Evolutionary conservation across 371 early-diverging fungal genomes (phyloP).

Genomic region (Apophysomyces trapeziformis): DNA sequence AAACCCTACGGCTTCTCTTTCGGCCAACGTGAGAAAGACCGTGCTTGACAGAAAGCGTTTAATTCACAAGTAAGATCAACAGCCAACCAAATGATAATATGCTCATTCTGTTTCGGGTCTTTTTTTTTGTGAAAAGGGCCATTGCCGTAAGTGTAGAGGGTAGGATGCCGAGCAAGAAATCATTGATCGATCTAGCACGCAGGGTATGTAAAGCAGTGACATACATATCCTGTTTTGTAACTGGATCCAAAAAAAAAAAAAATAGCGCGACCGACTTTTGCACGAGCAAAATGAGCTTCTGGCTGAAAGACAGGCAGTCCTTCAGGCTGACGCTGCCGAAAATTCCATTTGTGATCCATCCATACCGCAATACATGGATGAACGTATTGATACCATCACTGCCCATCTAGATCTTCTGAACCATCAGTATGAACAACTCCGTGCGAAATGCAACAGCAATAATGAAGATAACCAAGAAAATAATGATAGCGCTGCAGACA

Average conservation of each 20-base stretch:
- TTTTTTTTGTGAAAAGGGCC: conserved; percentile 15
- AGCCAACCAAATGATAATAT: neutral
- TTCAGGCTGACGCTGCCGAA: conserved; percentile 55
- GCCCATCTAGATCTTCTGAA: conserved; percentile 29
- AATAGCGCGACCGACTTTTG: conserved; percentile 54
- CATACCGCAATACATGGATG: conserved; percentile 74
- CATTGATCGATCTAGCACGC: conserved; percentile 15
- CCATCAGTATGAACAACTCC: conserved; percentile 20
- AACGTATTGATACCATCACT: conserved; percentile 64
- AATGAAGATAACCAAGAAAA: conserved; percentile 14
- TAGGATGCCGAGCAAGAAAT: neutral
- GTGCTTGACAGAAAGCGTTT: conserved; percentile 37
- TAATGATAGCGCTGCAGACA: conserved; percentile 14
- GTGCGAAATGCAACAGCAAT: conserved; percentile 10
- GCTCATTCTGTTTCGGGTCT: neutral
- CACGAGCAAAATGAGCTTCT: conserved; percentile 71
- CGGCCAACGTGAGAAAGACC: conserved; percentile 30
- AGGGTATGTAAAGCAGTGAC: conserved; percentile 13
- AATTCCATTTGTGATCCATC: conserved; percentile 34
- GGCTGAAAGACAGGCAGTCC: conserved; percentile 64
- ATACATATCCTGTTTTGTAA: neutral
- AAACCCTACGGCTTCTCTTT: conserved; percentile 18
- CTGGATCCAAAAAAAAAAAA: conserved; percentile 1
- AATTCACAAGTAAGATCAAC: conserved; percentile 17
- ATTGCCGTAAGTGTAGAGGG: conserved; percentile 21